phyloP scores from a whole-genome alignment of 1,139 yeast species.

The Geotrichum siamense region DNA sequence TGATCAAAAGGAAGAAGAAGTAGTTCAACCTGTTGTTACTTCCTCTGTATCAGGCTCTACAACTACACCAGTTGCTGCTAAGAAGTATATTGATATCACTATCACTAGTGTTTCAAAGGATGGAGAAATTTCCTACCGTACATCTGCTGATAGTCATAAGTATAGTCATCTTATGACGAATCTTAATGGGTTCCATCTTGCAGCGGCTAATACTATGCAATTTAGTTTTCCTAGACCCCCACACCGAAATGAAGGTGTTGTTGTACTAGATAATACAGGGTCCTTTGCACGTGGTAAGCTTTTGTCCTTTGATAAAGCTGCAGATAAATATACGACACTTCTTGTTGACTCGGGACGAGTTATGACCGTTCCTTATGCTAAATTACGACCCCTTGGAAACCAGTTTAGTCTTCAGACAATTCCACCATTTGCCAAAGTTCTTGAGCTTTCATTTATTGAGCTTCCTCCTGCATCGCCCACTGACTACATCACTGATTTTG shows the following conservation, averaged over 20 bases:
- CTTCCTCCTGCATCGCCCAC: slow-evolving; percentile 55
- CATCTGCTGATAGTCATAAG: slow-evolving; percentile 23
- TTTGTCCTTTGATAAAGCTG: slow-evolving; percentile 43
- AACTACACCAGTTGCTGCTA: slow-evolving; percentile 18
- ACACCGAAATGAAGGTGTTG: slow-evolving; percentile 52
- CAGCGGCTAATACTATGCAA: slow-evolving; percentile 39
- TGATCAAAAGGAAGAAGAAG: slow-evolving; percentile 33
- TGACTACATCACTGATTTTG: slow-evolving; percentile 54
- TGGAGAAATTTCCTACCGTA: slow-evolving; percentile 53
- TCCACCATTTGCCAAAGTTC: slow-evolving; percentile 55
- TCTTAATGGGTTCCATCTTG: slow-evolving; percentile 32
- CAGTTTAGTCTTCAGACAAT: slow-evolving; percentile 40
- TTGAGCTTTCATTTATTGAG: slow-evolving; percentile 49
- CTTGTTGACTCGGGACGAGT: slow-evolving; percentile 62
- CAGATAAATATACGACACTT: slow-evolving; percentile 45
- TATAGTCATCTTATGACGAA: slow-evolving; percentile 32
- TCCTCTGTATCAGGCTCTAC: slow-evolving; percentile 16
- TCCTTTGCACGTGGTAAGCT: slow-evolving; percentile 58
- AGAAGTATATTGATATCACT: slow-evolving; percentile 53
- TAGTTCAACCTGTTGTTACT: slow-evolving; percentile 23
- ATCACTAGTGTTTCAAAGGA: slow-evolving; percentile 48
- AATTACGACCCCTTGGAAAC: slow-evolving; percentile 51
- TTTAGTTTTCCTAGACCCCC: slow-evolving; percentile 35
- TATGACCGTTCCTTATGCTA: slow-evolving; percentile 43
- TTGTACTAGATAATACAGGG: slow-evolving; percentile 49